Evolutionary conservation across 1,284 basidiomycete genomes (phyloP).

Genomic region (Microbotryomycetes sp.): DNA sequence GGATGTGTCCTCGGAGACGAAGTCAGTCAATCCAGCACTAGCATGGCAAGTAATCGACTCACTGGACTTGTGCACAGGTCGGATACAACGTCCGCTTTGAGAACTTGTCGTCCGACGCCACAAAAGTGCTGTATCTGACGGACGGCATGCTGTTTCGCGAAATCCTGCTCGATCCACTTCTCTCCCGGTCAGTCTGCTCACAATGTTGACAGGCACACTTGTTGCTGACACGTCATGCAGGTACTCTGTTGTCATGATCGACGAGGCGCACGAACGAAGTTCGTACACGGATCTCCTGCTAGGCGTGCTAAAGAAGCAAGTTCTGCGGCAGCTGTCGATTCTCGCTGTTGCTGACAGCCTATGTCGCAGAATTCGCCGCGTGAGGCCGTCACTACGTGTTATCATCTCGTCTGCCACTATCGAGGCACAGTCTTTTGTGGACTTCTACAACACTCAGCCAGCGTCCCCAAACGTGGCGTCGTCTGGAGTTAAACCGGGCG

Average conservation of each 20-base stretch:
- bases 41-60: background rate
- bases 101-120: constrained; percentile 36
- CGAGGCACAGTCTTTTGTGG: constrained; percentile 76
- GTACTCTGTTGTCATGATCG: constrained; percentile 42
- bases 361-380: constrained; percentile 57
- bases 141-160: constrained; percentile 38
- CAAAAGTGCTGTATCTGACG: constrained; percentile 39
- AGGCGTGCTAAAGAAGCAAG: constrained; percentile 46
- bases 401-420: constrained; percentile 93
- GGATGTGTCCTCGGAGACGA: constrained; percentile 64
- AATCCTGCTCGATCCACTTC: constrained; percentile 33
- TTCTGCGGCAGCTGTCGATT: background rate
- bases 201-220: too few relatives aligned
- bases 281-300: constrained; percentile 43
- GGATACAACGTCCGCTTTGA: constrained; percentile 46
- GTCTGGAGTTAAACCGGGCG: background rate
- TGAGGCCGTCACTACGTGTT: constrained; percentile 77
- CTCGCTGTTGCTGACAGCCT: background rate
- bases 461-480: constrained; percentile 3
- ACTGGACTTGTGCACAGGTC: constrained; percentile 24
- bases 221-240: background rate
- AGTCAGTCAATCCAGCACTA: constrained; percentile 46
- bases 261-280: constrained; percentile 45
- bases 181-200: constrained; percentile 17
- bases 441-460: constrained; percentile 64